Evolutionary conservation across 345 rosid species (phyloP), one percentile per base, ranked within the genome.

Genomic region (Xanthoceras sorbifolium): DNA sequence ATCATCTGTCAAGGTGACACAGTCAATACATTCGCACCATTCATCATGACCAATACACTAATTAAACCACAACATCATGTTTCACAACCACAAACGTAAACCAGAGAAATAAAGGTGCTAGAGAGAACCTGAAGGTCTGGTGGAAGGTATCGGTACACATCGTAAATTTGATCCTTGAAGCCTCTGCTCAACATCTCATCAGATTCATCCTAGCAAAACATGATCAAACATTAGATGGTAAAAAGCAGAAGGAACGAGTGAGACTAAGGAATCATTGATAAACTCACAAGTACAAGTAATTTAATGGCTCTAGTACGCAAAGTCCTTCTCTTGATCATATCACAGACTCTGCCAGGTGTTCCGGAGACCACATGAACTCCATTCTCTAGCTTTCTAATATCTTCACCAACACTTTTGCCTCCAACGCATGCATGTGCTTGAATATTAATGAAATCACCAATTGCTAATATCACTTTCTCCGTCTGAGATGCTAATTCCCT

Each of bases 121-220:
- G 59, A 71, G 0, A n/a, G 61, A n/a, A 96, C 97, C 97, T 96
- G 97, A 83, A 96, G 97, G 77, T 96, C 99, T 0, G 98, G 98
- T 26, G 99, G 98, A 79, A 96, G 97, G 86, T 93, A 93, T 83
- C 95, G 84, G 84, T 93, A 92, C 52, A 96, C 98, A 78, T 92
- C 97, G 73, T 96, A 96, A 75, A 96, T 96, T 78, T 96, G 99
- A 84, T 96, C 98, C 86, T 96, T 96, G 79, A 96, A 94, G 61
- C 99, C 99, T 91, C 98, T 91, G 88, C 99, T 94, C 81, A 96
- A 84, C 97, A 96, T 96, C 85, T 96, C 99, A 88, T 96, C 98
- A 44, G 97, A 92, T 79, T 93, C 98, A 79, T 96, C 99, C 88
- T 88, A 42, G 18, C 20, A 5, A 44, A 62, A 62, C 44, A 62